Evolutionary conservation across 1,284 basidiomycete species (phyloP).

Genomic region (Malassezia nana): DNA sequence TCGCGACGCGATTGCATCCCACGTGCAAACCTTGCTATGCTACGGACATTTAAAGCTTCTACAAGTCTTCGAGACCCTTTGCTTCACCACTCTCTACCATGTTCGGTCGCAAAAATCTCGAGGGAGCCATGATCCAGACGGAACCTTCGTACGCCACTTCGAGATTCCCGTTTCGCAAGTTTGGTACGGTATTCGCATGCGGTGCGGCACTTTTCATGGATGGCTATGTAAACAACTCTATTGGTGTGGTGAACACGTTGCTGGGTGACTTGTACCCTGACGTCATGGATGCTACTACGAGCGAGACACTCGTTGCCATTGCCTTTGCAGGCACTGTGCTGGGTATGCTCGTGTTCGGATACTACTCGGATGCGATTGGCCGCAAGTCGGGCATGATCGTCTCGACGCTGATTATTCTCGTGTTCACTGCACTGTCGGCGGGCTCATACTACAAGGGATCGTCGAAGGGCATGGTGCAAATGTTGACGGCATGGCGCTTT

Average conservation of each 20-base stretch:
- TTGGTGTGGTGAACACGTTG: conserved; percentile 31
- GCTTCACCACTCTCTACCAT: background rate
- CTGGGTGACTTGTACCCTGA: conserved; percentile 22
- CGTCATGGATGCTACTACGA: background rate
- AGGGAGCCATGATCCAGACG: background rate
- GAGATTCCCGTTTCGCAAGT: too few relatives aligned
- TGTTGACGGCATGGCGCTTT: conserved; percentile 63
- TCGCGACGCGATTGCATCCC: too few relatives aligned
- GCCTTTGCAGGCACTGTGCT: conserved; percentile 57
- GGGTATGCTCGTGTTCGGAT: conserved; percentile 53
- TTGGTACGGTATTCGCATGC: conserved; percentile 34
- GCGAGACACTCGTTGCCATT: conserved; percentile 28
- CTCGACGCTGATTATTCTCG: conserved; percentile 59
- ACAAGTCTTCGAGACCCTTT: background rate
- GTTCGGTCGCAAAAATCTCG: background rate
- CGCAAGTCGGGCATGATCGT: conserved; percentile 76
- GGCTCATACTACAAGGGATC: conserved; percentile 52
- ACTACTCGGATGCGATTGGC: conserved; percentile 66
- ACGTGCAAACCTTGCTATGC: too few relatives aligned
- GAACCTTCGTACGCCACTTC: background rate
- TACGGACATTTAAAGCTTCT: background rate
- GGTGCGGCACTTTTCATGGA: conserved; percentile 42
- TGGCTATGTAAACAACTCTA: conserved; percentile 35
- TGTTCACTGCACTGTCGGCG: conserved; percentile 36
- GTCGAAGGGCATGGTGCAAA: conserved; percentile 64